These are phyloP conservation scores for Pharnaceum exiguum DNA, from an alignment of 148 eudicot species.

Conservation along the genomic window DNA sequence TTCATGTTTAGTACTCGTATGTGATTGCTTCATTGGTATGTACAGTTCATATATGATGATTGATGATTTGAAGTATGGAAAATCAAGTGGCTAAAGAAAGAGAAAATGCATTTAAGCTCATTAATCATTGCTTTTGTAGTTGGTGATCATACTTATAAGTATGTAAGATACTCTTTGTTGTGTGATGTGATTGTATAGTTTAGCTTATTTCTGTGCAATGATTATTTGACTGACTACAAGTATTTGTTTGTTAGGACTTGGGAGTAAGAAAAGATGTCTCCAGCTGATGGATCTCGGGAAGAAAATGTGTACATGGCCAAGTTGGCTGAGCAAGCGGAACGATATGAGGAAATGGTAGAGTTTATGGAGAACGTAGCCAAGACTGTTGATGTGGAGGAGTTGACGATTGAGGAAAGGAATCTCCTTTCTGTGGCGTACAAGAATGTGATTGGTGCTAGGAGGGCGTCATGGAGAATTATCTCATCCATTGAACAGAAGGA, in stretches of 20 bases:
- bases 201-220: neutral
- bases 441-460: slow-evolving; percentile 35
- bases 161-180: neutral
- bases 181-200: neutral
- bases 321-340: slow-evolving; percentile 36
- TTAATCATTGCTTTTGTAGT: neutral
- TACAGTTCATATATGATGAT: no score
- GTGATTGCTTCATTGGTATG: no score
- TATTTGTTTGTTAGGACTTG: neutral
- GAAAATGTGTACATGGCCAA: slow-evolving; percentile 35
- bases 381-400: slow-evolving; percentile 24
- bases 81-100: neutral
- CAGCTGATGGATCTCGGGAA: slow-evolving; percentile 29
- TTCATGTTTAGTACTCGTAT: no score
- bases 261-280: slow-evolving; percentile 20
- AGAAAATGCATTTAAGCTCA: neutral
- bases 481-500: slow-evolving; percentile 37
- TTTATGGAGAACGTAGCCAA: slow-evolving; percentile 38
- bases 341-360: slow-evolving; percentile 41
- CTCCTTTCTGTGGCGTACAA: slow-evolving; percentile 41
- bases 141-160: neutral
- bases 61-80: no score
- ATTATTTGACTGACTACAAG: neutral
- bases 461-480: slow-evolving; percentile 36
- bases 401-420: slow-evolving; percentile 36